These are phyloP conservation scores for Daucus carota DNA, from an alignment of 129 eudicot genomes.

Conservation along the genomic window DH1_v3.0 NC_030385.2:33243001-33243500, in stretches of 20 bases:
- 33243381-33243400: too few relatives aligned
- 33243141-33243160: conserved; percentile 46
- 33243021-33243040: conserved; percentile 59
- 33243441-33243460: too few relatives aligned
- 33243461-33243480: too few relatives aligned
- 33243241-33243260: neutral
- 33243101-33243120: conserved; percentile 49
- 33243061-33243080: conserved; percentile 54
- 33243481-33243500: too few relatives aligned
- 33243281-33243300: neutral
- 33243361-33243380: too few relatives aligned
- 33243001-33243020: conserved; percentile 53
- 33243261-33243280: neutral
- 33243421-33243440: too few relatives aligned
- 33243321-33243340: neutral
- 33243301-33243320: neutral
- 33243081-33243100: conserved; percentile 53
- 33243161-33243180: conserved; percentile 28
- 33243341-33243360: neutral
- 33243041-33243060: conserved; percentile 64
- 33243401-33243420: too few relatives aligned
- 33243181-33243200: conserved; percentile 50
- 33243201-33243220: conserved; percentile 30
- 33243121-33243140: conserved; percentile 46
- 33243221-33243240: neutral